These are phyloP conservation scores for Neospermospora avenae DNA, from an alignment of 2,329 filamentous ascomycete genomes.

Conservation along the genomic window DNA sequence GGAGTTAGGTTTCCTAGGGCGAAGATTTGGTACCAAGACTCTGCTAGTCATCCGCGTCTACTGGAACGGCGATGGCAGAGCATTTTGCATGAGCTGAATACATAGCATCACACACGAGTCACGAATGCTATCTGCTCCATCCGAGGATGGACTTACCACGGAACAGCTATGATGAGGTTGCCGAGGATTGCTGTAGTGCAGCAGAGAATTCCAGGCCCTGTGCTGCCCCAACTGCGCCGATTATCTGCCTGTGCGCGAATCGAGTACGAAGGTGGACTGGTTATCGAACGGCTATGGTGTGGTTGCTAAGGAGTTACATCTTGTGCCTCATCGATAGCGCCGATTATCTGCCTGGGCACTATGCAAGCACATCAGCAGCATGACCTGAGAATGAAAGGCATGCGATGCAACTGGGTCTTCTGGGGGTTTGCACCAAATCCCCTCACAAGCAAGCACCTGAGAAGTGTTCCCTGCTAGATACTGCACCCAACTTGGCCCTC, in stretches of 20 bases:
- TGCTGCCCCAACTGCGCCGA: too few species aligned
- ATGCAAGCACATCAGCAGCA: not conserved
- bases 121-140: not conserved
- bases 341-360: not conserved
- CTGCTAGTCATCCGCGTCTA: not conserved
- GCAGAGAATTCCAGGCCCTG: not conserved
- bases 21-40: not conserved
- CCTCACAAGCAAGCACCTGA: not conserved
- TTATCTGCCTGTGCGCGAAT: too few species aligned
- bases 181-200: too few species aligned
- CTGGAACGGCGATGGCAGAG: conserved; percentile 2
- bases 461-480: not conserved
- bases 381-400: not conserved
- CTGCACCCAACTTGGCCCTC: too few species aligned
- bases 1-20: not conserved
- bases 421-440: not conserved
- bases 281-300: too few species aligned
- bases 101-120: conserved; percentile 1
- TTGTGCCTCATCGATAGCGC: too few species aligned
- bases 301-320: too few species aligned
- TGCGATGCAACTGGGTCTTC: not conserved
- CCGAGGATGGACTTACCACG: not conserved
- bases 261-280: too few species aligned
- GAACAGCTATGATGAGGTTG: too few species aligned
- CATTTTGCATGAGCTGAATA: not conserved